Base-by-base conservation (phyloP, 1,139 yeast species). In the Protomyces inundatus region DNA sequence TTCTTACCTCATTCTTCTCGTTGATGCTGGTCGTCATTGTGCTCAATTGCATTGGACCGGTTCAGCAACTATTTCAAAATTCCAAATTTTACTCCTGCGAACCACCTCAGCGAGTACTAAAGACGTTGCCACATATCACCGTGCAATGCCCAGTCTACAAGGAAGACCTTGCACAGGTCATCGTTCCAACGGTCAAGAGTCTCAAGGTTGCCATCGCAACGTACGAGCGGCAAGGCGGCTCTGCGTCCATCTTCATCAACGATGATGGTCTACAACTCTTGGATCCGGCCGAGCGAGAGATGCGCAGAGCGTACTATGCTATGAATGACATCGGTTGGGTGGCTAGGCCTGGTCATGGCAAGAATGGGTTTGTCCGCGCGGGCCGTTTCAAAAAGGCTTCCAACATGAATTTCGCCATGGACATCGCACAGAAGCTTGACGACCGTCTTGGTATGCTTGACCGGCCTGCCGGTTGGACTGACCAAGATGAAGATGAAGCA, bases 301-400 rank as follows among this genome's bases (percentile, higher is more conserved):
- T 50, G 42, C 53, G 68, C 10, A 56, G 61, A 32, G 60, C 40
- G 45, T 67, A 64, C 39, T 67, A 66, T 35, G 64, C 61, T 4
- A 64, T 64, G 46, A 64, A 67, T 30, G 52, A 53, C 10, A 65
- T 66, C 34, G 68, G 67, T 37, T 66, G 65, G 61, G 67, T 66
- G 4, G 67, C 68, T 4, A 60, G 68, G 7, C 68, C 68, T 9
- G 65, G 66, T 5, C 66, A 64, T 46, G 68, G 68, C 35, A 57
- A 64, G 23, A 56, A 66, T 39, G 67, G 67, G 5, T 67, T 66
- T 33, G 55, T 61, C 14, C 66, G 68, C 0, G 66, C 65, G 2
- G 68, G 68, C 5, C 54, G 68, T 1, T 67, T 67, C 54, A 67
- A 67, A 54, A 67, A 67, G 23, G 68, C 68, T 7, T 64, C 67